Evolutionary conservation across 371 early-diverging fungal genomes (phyloP).

Genomic region (Rhizopus arrhizus): DNA sequence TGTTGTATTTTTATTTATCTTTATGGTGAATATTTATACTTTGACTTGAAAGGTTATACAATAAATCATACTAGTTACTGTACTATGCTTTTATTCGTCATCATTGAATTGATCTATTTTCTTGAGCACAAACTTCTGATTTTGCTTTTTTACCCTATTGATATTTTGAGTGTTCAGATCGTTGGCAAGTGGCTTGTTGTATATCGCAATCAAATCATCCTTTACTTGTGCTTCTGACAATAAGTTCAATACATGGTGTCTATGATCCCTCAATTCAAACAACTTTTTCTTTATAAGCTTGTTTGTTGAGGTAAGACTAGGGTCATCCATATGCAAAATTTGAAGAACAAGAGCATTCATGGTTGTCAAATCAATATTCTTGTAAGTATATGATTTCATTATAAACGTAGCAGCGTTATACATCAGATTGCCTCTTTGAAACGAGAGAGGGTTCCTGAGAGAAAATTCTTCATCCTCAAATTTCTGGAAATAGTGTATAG

Average conservation of each 20-base stretch:
- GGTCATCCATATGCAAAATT: slow-evolving; percentile 14
- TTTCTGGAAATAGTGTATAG: slow-evolving; percentile 14
- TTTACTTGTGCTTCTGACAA: not conserved
- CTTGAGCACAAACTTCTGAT: not conserved
- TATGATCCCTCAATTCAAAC: not conserved
- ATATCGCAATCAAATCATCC: not conserved
- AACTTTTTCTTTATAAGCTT: slow-evolving; percentile 17
- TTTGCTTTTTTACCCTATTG: not conserved
- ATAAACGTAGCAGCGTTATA: slow-evolving; percentile 20
- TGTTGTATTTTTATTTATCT: too few species aligned
- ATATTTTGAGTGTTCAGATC: not conserved
- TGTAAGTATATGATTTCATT: slow-evolving; percentile 14
- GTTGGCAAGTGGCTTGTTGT: not conserved
- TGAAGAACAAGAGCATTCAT: slow-evolving; percentile 9
- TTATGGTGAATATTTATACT: too few species aligned
- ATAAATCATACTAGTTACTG: too few species aligned
- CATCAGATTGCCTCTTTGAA: slow-evolving; percentile 12
- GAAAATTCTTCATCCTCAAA: slow-evolving; percentile 16
- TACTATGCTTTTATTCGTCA: not conserved
- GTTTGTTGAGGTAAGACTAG: not conserved
- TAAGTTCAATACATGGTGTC: not conserved
- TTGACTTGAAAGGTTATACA: too few species aligned
- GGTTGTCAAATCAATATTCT: slow-evolving; percentile 7
- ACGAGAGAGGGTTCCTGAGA: slow-evolving; percentile 12
- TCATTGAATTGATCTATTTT: not conserved